phyloP scores from a whole-genome alignment of 2,329 filamentous ascomycete species.

The Microsporum audouinii region DNA sequence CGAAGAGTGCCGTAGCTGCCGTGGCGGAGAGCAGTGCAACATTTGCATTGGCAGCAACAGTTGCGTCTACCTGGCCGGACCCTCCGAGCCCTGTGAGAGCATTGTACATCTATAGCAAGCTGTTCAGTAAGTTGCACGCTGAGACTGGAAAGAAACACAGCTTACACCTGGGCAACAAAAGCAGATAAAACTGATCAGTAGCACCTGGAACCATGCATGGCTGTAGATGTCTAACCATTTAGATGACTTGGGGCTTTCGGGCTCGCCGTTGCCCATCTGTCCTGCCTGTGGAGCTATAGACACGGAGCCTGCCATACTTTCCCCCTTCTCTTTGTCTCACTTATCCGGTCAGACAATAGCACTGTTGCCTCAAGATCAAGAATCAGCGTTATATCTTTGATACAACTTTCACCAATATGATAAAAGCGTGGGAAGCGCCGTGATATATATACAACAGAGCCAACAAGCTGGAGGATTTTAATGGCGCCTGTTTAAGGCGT shows the following conservation, averaged over 20 bases:
- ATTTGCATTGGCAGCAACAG: constrained; percentile 38
- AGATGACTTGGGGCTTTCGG: neutral
- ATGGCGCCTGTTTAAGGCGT: neutral
- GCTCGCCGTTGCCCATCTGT: neutral
- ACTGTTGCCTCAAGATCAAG: neutral
- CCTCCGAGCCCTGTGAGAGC: constrained; percentile 37
- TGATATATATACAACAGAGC: neutral
- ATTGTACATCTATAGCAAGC: constrained; percentile 37
- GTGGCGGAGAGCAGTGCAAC: constrained; percentile 36
- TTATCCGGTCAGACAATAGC: too few species aligned
- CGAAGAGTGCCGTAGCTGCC: constrained; percentile 34
- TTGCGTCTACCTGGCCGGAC: constrained; percentile 37
- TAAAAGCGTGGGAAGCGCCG: neutral
- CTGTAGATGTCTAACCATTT: constrained; percentile 23
- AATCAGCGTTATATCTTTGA: too few species aligned
- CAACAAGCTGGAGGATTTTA: neutral
- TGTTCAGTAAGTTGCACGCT: neutral
- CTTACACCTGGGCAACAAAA: constrained; percentile 39
- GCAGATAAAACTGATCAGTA: constrained; percentile 40
- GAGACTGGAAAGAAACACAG: constrained; percentile 10
- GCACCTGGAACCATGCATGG: constrained; percentile 39
- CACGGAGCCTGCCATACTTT: neutral
- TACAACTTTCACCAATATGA: too few species aligned
- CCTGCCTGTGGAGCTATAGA: neutral
- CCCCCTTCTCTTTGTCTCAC: neutral